Base-by-base conservation (phyloP, 257 asterid species). In the Nicotiana sylvestris region DNA sequence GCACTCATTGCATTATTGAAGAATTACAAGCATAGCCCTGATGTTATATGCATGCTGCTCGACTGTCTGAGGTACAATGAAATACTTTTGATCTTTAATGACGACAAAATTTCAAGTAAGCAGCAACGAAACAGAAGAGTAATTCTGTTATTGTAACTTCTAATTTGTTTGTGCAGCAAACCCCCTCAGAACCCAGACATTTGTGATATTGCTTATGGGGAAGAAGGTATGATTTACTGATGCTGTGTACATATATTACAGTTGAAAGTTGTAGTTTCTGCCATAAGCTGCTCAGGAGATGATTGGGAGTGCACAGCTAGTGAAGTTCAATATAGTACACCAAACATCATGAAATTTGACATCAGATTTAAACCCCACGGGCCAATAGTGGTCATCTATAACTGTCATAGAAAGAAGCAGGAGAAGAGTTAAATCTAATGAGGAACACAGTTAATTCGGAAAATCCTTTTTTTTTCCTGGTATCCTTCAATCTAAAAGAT, bases 51-150 rank as follows among this genome's bases (percentile, higher is more conserved):
- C 88, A 70, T 88, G 90, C 91, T 95, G 87, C 95, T 95, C 33
- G 97, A 95, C 88, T 88, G 90, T 85, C 88, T 95, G 86, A 91
- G 99, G 98, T 93, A 87, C 76, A 85, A 49, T 27, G 66, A 66
- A 65, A 53, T 13, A 77, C 9, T 82, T 21, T 49, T 37, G 6
- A 37, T 37, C 25, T 61, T 64, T 18, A 43, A 9, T 37, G 56
- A 37, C 37, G 77, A 10, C 77, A 37, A 68, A 68, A 18, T 49
- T 5, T 37, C 10, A 37, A 68, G 77, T 2, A n/a, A 68, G 77
- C 13, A 68, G 32, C 55, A 68, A 57, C 18, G 56, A 68, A 68
- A 68, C 77, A 68, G 77, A 5, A 18, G 66, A 37, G 77, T 68
- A n/a, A 35, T 18, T 35, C n/a, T 37, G 56, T 29, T 61, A 69